Evolutionary conservation across 345 rosid genomes (phyloP).

Genomic region (Heritiera littoralis): DNA sequence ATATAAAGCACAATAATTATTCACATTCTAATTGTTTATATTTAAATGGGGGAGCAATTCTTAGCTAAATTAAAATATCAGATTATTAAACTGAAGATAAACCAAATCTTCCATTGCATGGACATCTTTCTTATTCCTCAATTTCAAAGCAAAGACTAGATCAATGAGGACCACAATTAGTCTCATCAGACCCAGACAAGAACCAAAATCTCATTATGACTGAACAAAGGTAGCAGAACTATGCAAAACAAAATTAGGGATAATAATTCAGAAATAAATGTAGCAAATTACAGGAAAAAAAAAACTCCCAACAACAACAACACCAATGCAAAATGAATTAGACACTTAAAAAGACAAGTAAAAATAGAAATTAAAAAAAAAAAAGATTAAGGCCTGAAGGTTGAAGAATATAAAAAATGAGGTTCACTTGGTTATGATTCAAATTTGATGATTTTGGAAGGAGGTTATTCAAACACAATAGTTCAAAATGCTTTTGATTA

Average conservation of each 20-base stretch:
- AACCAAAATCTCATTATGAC: not conserved
- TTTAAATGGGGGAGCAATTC: not conserved
- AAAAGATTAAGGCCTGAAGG: not conserved
- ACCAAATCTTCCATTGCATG: not conserved
- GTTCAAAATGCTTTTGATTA: not conserved
- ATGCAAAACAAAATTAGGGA: not conserved
- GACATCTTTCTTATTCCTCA: not conserved
- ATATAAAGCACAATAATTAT: slow-evolving; percentile 5
- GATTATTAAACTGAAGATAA: not conserved
- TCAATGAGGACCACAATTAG: no score
- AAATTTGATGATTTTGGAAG: not conserved
- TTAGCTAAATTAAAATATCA: not conserved
- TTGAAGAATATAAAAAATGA: not conserved
- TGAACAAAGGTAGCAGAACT: not conserved
- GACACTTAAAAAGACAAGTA: not conserved
- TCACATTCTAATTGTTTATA: not conserved
- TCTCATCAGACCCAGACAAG: not conserved
- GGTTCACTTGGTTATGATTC: not conserved
- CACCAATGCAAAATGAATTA: not conserved
- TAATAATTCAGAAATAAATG: not conserved
- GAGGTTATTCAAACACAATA: not conserved
- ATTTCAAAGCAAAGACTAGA: not conserved
- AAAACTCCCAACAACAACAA: not conserved
- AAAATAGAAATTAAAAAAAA: not conserved
- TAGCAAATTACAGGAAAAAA: not conserved